These are phyloP conservation scores for Cercospora citrullina DNA, from an alignment of 2,329 filamentous ascomycete genomes.

Conservation along the genomic window DNA sequence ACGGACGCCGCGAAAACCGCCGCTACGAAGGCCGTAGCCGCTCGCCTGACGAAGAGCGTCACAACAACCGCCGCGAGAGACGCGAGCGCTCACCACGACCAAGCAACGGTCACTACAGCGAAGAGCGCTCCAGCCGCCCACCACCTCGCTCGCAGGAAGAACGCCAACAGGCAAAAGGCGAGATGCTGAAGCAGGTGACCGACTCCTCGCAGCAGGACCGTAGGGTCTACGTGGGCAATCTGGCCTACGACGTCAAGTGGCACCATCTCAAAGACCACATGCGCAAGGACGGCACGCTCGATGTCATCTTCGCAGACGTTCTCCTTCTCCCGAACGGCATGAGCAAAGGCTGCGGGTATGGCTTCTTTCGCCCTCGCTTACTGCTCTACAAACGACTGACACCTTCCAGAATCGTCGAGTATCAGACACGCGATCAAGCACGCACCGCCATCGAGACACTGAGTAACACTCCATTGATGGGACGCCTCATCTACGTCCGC, in stretches of 20 bases:
- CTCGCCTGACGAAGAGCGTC: constrained; percentile 27
- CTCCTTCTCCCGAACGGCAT: constrained; percentile 99
- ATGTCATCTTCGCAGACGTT: constrained; percentile 99
- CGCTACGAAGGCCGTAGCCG: constrained; percentile 27
- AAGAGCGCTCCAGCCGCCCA: constrained; percentile 39
- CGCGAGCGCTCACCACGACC: constrained; percentile 70
- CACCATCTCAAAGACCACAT: constrained; percentile 99
- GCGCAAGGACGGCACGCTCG: constrained; percentile 84
- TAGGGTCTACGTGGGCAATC: constrained; percentile 97
- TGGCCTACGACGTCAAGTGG: constrained; percentile 99
- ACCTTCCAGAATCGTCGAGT: constrained; percentile 90
- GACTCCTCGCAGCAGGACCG: constrained; percentile 98
- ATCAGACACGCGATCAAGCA: constrained; percentile 98
- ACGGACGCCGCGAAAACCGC: constrained; percentile 57
- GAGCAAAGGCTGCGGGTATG: constrained; percentile 99
- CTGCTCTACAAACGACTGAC: background rate
- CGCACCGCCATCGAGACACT: constrained; percentile 95
- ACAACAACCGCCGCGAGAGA: constrained; percentile 48
- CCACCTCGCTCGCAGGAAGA: constrained; percentile 74
- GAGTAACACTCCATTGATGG: constrained; percentile 99
- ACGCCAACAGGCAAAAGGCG: constrained; percentile 77
- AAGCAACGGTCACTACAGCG: constrained; percentile 69
- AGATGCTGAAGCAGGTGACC: constrained; percentile 93
- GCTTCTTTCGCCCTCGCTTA: constrained; percentile 32
- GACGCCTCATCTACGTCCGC: constrained; percentile 95